These are phyloP conservation scores for Gaultheria prostrata DNA, from an alignment of 148 eudicot genomes.

Conservation along the genomic window DNA sequence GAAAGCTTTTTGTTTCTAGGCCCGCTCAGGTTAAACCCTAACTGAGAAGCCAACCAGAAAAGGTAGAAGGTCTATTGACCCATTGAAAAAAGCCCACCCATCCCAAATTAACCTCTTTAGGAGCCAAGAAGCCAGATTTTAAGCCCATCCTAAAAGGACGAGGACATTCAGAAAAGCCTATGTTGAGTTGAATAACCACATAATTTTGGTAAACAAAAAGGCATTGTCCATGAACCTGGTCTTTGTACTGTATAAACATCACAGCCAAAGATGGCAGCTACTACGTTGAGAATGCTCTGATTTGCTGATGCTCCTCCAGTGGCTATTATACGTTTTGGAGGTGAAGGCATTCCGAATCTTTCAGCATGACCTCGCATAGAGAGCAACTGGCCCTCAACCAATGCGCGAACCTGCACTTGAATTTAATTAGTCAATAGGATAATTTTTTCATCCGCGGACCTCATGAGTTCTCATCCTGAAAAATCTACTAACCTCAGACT, in stretches of 20 bases:
- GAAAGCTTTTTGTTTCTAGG: background rate
- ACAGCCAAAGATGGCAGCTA: slow-evolving; percentile 88
- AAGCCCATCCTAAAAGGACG: background rate
- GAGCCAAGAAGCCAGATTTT: background rate
- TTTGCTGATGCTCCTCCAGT: slow-evolving; percentile 97
- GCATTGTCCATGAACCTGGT: slow-evolving; percentile 44
- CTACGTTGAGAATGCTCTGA: slow-evolving; percentile 49
- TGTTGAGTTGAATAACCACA: background rate
- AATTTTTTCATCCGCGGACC: background rate
- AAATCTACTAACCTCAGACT: slow-evolving; percentile 58
- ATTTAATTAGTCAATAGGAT: background rate
- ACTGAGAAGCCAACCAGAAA: background rate
- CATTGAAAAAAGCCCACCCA: background rate
- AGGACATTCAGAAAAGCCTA: background rate
- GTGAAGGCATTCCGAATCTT: slow-evolving; percentile 91
- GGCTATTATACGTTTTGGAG: slow-evolving; percentile 85
- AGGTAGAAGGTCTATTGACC: background rate
- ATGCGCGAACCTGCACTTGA: slow-evolving; percentile 63
- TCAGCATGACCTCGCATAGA: slow-evolving; percentile 85
- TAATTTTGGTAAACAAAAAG: background rate
- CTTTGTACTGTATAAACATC: slow-evolving; percentile 76
- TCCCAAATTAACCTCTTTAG: background rate
- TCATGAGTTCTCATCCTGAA: background rate
- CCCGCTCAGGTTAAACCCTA: background rate
- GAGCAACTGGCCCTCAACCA: slow-evolving; percentile 81